These are phyloP conservation scores for Arthroderma uncinatum DNA, from an alignment of 2,329 filamentous ascomycete genomes.

Conservation along the genomic window DNA sequence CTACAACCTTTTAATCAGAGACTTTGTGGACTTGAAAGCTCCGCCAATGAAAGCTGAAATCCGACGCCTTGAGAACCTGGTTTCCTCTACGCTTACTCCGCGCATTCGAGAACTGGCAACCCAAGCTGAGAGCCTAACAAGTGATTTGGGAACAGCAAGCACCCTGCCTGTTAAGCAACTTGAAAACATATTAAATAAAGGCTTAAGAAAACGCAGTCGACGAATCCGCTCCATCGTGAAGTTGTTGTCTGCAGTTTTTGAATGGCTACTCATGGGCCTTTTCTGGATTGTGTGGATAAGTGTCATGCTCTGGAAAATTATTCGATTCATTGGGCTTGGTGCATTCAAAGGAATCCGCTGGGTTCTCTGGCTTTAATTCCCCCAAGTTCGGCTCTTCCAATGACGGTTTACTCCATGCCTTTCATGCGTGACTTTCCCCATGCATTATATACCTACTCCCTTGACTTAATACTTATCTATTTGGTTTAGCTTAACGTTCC, in stretches of 20 bases:
- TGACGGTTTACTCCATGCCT: no score
- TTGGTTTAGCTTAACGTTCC: no score
- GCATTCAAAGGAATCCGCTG: slow-evolving; percentile 55
- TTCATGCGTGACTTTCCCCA: no score
- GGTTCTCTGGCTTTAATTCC: slow-evolving; percentile 65
- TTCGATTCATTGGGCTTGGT: slow-evolving; percentile 52
- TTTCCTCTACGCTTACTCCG: slow-evolving; percentile 42
- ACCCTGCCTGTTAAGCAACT: slow-evolving; percentile 71
- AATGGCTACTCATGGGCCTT: slow-evolving; percentile 77
- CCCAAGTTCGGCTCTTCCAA: not conserved
- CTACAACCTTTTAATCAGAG: slow-evolving; percentile 36
- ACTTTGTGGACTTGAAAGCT: slow-evolving; percentile 38
- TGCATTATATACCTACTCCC: no score
- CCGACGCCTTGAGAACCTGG: slow-evolving; percentile 34
- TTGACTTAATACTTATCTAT: no score
- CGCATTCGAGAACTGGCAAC: slow-evolving; percentile 60
- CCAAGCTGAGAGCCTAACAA: slow-evolving; percentile 66
- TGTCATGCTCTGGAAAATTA: slow-evolving; percentile 61
- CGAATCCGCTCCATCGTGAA: slow-evolving; percentile 65
- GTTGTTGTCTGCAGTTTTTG: slow-evolving; percentile 67
- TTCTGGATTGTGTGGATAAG: slow-evolving; percentile 95
- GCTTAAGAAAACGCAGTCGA: slow-evolving; percentile 60
- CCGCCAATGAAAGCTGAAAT: slow-evolving; percentile 36
- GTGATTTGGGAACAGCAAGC: slow-evolving; percentile 63
- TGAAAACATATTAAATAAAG: slow-evolving; percentile 58